phyloP scores from a whole-genome alignment of 2,329 filamentous ascomycete genomes.

The Arachnopeziza araneosa region DNA sequence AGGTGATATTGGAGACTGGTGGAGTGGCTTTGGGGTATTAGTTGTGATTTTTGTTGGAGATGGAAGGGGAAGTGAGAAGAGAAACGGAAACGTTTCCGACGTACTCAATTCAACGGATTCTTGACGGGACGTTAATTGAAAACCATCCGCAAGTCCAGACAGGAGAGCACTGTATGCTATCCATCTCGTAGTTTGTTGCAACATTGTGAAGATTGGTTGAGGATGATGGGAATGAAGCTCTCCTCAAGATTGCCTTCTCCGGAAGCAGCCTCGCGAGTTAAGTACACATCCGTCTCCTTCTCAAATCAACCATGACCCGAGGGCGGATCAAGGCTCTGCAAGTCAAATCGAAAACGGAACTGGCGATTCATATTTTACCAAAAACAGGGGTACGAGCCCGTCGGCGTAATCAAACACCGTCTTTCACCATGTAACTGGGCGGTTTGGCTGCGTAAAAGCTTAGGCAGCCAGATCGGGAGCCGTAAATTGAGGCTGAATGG shows the following conservation, averaged over 20 bases:
- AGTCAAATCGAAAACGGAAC: no score
- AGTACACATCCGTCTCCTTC: no score
- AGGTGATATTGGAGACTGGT: neutral
- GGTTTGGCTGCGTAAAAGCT: neutral
- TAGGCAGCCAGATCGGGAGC: neutral
- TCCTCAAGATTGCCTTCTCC: no score
- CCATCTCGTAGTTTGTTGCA: neutral
- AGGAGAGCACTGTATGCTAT: neutral
- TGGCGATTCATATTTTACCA: neutral
- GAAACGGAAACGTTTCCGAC: neutral
- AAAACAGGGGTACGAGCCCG: neutral
- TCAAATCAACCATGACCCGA: no score
- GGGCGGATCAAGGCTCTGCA: no score
- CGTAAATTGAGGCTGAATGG: neutral
- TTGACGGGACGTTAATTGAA: neutral
- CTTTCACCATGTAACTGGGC: neutral
- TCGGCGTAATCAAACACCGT: neutral
- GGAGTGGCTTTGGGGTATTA: neutral
- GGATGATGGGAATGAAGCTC: no score
- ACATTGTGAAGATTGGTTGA: neutral
- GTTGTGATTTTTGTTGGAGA: neutral
- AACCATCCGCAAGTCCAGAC: neutral
- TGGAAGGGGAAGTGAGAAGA: neutral
- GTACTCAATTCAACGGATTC: neutral
- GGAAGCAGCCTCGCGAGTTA: no score